A percentile compares a stretch with the other conserved stretches of the same genome.
Conservation (phyloP, 129 eudicot genomes). For the carrot (Daucus carota) region DH1_v3.0 NC_030384.2:39977001-39977500, state of each 20-base stretch:
- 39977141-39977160: constrained; percentile 13
- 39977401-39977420: too few relatives aligned
- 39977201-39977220: constrained; percentile 5
- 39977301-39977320: too few relatives aligned
- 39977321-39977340: too few relatives aligned
- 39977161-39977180: neutral
- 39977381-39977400: too few relatives aligned
- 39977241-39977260: neutral
- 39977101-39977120: constrained; percentile 27
- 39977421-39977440: too few relatives aligned
- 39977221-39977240: neutral
- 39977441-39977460: too few relatives aligned
- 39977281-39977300: neutral
- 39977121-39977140: constrained; percentile 42
- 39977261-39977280: neutral
- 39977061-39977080: neutral
- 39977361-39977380: too few relatives aligned
- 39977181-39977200: neutral
- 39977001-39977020: neutral
- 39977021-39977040: neutral
- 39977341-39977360: too few relatives aligned
- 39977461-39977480: too few relatives aligned
- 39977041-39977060: neutral
- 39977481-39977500: too few relatives aligned
- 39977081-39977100: neutral